Evolutionary conservation across 768 basidiomycete genomes (phyloP), one percentile per base, ranked within the genome.

Genomic region (Asterophora parasitica): DNA sequence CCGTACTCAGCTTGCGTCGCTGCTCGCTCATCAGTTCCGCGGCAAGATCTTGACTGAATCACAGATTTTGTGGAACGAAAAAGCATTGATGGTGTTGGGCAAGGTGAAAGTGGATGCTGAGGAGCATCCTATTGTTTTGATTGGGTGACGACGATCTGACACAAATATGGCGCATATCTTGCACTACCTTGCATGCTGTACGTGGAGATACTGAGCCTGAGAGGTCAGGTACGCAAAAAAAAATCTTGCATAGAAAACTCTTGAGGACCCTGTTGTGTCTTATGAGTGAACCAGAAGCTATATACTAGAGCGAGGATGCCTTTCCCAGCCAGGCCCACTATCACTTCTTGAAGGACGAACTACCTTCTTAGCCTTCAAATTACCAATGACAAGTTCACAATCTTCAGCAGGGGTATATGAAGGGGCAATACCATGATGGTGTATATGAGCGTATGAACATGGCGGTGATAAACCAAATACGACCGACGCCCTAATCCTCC

Each of bases 11-110:
- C 65, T 95, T 39, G 67, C 64, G 13, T 61, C 61, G 3, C 71
- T 85, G 26, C 69, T 94, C 17, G 74, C 78, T n/a, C 73, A 75
- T 15, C 82, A 84, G 53, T 82, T 89, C 60, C 77, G 82, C 37
- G 77, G 78, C 5, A 82, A 81, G 55, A 61, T 74, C 2, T 65
- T 91, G 49, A 72, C 70, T 0, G 74, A 76, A 47, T 69, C 74
- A 4, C 89, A 90, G 53, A 58, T 73, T 26, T 61, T 66, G 30
- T 95, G 92, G 92, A 84, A 83, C 58, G 82, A 85, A 27, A 59
- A 88, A 7, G 85, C 82, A 0, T 65, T 88, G 62, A 65, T 70
- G 50, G 76, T 82, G 1, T 62, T 92, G 36, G 78, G 83, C 4
- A 80, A 74, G 56, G 63, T 66, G 23, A 79, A 75, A 59, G 39